phyloP scores from a whole-genome alignment of 495 filamentous ascomycete species.

The Aspergillus sparsus region DNA sequence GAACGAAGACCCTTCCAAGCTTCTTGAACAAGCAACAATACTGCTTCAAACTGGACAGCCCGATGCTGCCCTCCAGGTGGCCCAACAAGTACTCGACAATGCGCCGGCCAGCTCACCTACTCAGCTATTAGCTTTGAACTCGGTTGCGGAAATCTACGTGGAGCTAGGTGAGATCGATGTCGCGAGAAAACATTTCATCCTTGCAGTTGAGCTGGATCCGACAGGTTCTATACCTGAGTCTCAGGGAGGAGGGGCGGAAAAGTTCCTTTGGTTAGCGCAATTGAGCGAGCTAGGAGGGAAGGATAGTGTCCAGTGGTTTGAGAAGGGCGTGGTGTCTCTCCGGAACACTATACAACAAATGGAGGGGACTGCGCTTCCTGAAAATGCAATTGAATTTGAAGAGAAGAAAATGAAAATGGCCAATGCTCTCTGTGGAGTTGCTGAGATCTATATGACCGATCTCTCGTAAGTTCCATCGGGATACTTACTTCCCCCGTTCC shows the following conservation, averaged over 20 bases:
- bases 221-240: conserved; percentile 61
- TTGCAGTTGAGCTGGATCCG: conserved; percentile 71
- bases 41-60: conserved; percentile 71
- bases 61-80: conserved; percentile 65
- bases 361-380: conserved; percentile 38
- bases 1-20: conserved; percentile 50
- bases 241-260: conserved; percentile 82
- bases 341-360: conserved; percentile 62
- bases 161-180: conserved; percentile 77
- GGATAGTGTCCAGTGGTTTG: conserved; percentile 85
- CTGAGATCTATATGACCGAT: conserved; percentile 98
- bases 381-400: conserved; percentile 46
- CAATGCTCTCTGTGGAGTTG: conserved; percentile 82
- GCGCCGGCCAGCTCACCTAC: conserved; percentile 39
- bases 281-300: conserved; percentile 82
- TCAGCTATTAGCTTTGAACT: conserved; percentile 66
- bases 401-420: conserved; percentile 80
- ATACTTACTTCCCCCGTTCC: too few species aligned
- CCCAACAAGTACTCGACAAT: conserved; percentile 60
- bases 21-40: conserved; percentile 68
- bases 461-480: conserved; percentile 53
- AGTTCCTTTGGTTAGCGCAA: conserved; percentile 95
- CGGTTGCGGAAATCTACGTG: conserved; percentile 82
- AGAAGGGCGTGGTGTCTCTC: conserved; percentile 72
- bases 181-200: conserved; percentile 67